These are phyloP conservation scores for Fraxinus excelsior DNA, from an alignment of 257 asterid genomes.

Conservation along the genomic window DNA sequence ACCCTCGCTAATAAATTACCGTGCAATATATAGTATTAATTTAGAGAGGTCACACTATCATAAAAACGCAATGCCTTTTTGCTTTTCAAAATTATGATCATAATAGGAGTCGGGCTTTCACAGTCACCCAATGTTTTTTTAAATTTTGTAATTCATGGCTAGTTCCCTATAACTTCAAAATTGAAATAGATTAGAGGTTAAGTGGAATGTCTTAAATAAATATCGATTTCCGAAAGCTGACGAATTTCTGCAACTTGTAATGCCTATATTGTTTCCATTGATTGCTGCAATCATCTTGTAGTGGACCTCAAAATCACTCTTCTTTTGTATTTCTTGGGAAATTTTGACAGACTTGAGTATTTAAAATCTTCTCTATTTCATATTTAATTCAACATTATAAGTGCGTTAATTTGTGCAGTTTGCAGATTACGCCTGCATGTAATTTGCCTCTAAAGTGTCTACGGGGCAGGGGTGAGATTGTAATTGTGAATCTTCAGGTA, in stretches of 20 bases:
- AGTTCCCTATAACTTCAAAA: slow-evolving; percentile 14
- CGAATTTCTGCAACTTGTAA: background rate
- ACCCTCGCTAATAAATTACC: too few species aligned
- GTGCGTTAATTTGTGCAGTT: slow-evolving; percentile 54
- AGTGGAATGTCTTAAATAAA: background rate
- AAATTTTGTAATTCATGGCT: slow-evolving; percentile 15
- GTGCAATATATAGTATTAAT: too few species aligned
- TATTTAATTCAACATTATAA: slow-evolving; percentile 18
- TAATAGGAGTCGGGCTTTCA: background rate
- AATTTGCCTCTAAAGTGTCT: slow-evolving; percentile 89
- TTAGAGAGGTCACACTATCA: too few species aligned
- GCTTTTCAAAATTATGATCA: slow-evolving; percentile 5
- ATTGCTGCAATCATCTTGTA: slow-evolving; percentile 3
- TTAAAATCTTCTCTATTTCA: background rate
- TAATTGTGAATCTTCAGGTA: slow-evolving; percentile 97
- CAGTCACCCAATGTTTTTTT: background rate
- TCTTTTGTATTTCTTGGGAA: background rate
- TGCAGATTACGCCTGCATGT: slow-evolving; percentile 99
- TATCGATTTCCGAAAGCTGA: background rate
- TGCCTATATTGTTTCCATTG: background rate
- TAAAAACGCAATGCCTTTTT: slow-evolving; percentile 1
- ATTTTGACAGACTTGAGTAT: slow-evolving; percentile 9
- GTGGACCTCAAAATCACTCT: slow-evolving; percentile 5
- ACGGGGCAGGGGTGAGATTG: slow-evolving; percentile 83
- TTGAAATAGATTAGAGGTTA: slow-evolving; percentile 5